phyloP scores from a whole-genome alignment of 495 filamentous ascomycete species.

The Penicillium antarcticum region DNA sequence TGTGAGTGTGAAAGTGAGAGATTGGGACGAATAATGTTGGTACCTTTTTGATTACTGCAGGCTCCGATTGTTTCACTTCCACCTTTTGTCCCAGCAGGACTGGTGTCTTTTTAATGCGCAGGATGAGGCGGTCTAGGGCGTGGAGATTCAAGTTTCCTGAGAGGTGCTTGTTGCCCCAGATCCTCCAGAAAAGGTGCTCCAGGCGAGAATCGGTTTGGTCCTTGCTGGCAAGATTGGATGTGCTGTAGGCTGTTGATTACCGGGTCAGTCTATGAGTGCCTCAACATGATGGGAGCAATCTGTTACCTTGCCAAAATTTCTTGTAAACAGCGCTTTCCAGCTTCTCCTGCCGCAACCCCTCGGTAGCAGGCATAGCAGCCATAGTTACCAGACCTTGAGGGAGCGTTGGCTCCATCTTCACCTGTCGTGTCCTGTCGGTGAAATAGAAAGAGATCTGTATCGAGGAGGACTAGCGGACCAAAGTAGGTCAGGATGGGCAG shows the following conservation, averaged over 20 bases:
- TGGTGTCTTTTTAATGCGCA: conserved; percentile 30
- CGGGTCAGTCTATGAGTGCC: neutral
- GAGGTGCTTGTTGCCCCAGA: conserved; percentile 40
- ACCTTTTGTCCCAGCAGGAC: neutral
- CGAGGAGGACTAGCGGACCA: neutral
- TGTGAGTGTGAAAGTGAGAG: neutral
- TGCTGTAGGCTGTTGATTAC: conserved; percentile 37
- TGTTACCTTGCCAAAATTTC: conserved; percentile 48
- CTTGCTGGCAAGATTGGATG: conserved; percentile 31
- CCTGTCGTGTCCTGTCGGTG: neutral
- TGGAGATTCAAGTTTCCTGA: conserved; percentile 25
- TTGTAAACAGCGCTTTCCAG: conserved; percentile 31
- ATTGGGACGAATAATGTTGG: neutral
- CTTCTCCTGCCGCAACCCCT: conserved; percentile 27
- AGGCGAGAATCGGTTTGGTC: conserved; percentile 41
- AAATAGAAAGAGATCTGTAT: neutral
- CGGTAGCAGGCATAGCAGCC: conserved; percentile 13
- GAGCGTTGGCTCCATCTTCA: conserved; percentile 41
- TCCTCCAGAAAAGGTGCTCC: conserved; percentile 54
- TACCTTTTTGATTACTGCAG: conserved; percentile 4
- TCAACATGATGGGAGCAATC: neutral
- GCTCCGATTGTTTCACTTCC: neutral
- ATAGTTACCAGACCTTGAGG: conserved; percentile 50
- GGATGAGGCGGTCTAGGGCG: conserved; percentile 39
- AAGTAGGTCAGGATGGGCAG: neutral